These are phyloP conservation scores for Pyricularia pennisetigena DNA, from an alignment of 2,329 filamentous ascomycete species.

Conservation along the genomic window DNA sequence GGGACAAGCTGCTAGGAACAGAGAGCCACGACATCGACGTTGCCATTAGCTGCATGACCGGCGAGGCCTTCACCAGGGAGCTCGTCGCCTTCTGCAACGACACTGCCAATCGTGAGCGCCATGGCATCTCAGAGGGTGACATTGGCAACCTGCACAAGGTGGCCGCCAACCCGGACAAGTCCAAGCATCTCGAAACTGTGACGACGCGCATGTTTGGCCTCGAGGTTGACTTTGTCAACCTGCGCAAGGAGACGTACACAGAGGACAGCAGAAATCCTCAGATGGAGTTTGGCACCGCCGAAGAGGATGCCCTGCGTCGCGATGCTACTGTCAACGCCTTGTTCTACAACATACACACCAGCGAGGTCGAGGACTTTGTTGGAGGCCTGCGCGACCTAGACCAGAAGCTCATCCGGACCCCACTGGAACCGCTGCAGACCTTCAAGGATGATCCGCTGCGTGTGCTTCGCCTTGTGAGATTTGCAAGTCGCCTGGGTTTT, in stretches of 20 bases:
- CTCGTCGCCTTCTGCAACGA: conserved; percentile 59
- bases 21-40: conserved; percentile 76
- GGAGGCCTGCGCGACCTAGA: conserved; percentile 68
- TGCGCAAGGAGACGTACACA: conserved; percentile 83
- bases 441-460: conserved; percentile 91
- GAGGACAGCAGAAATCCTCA: conserved; percentile 84
- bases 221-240: conserved; percentile 89
- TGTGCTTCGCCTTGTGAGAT: conserved; percentile 77
- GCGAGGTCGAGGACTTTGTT: conserved; percentile 76
- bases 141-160: conserved; percentile 79
- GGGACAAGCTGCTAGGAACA: conserved; percentile 68
- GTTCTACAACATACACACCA: conserved; percentile 85
- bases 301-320: conserved; percentile 79
- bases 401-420: conserved; percentile 67
- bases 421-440: conserved; percentile 78
- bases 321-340: conserved; percentile 94
- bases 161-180: conserved; percentile 87
- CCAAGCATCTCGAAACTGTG: conserved; percentile 89
- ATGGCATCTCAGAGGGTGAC: conserved; percentile 45
- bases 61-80: conserved; percentile 61
- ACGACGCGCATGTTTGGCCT: conserved; percentile 77
- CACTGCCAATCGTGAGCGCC: conserved; percentile 49
- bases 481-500: conserved; percentile 78
- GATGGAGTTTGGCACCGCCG: conserved; percentile 86
- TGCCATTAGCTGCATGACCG: conserved; percentile 79